Conservation (phyloP, 768 basidiomycete species). For the Pleurotus cornucopiae region DNA sequence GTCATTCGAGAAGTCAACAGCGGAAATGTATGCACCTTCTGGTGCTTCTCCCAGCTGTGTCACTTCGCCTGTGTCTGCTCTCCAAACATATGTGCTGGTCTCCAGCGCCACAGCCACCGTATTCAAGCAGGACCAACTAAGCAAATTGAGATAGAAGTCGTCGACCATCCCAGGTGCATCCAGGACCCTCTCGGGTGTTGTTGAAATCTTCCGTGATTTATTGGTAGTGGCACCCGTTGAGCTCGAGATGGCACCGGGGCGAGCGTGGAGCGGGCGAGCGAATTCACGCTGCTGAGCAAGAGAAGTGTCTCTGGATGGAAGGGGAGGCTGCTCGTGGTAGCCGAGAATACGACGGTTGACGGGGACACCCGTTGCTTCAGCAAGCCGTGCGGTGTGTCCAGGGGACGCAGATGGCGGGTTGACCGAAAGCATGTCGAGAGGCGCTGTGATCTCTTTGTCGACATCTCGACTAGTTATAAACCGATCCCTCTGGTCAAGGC, state of each 20-base stretch:
- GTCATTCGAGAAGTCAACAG: conserved; percentile 76
- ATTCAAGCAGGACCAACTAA: conserved; percentile 87
- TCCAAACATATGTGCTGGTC: conserved; percentile 89
- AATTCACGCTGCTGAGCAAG: conserved; percentile 75
- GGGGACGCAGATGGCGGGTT: conserved; percentile 62
- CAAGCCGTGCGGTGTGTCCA: conserved; percentile 74
- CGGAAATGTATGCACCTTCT: conserved; percentile 71
- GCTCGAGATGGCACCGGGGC: conserved; percentile 60
- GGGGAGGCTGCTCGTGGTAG: conserved; percentile 83
- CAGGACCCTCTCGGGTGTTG: conserved; percentile 87
- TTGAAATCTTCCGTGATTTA: conserved; percentile 80
- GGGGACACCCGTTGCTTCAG: conserved; percentile 70
- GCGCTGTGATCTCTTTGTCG: conserved; percentile 53
- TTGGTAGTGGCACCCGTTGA: conserved; percentile 53
- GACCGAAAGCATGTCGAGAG: conserved; percentile 59
- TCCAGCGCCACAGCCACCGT: conserved; percentile 87
- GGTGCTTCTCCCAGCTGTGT: conserved; percentile 70
- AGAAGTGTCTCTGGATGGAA: conserved; percentile 66
- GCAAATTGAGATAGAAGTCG: conserved; percentile 95
- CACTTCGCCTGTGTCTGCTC: conserved; percentile 86
- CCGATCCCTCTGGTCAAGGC: conserved; percentile 50
- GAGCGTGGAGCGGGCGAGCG: conserved; percentile 71
- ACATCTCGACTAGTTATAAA: conserved; percentile 64
- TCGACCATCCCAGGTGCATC: conserved; percentile 93
- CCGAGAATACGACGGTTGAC: conserved; percentile 80